Evolutionary conservation across 352 stramenopile genomes (phyloP).

Genomic region (Phytopythium ostracodes): DNA sequence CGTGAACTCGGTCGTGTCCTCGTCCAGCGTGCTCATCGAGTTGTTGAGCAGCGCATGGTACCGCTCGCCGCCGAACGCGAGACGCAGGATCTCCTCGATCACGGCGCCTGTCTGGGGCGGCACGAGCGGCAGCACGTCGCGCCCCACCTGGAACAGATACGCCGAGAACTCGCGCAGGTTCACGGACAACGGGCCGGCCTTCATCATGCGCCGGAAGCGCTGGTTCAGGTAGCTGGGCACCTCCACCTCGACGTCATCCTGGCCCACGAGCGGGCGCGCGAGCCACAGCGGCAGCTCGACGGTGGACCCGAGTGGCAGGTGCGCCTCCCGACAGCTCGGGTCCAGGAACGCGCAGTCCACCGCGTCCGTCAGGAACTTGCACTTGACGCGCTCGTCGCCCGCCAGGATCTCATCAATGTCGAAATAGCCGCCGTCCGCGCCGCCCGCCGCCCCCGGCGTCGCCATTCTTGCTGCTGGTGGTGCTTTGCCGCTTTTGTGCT

Average conservation of each 20-base stretch:
- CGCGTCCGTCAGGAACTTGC: constrained; percentile 63
- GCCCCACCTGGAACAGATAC: constrained; percentile 70
- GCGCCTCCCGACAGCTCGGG: constrained; percentile 46
- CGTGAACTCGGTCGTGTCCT: constrained; percentile 85
- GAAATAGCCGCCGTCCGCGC: constrained; percentile 43
- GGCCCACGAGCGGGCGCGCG: constrained; percentile 40
- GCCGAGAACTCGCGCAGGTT: constrained; percentile 76
- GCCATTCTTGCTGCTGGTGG: too few species aligned
- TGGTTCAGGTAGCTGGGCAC: constrained; percentile 59
- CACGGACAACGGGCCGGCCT: constrained; percentile 63
- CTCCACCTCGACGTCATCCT: constrained; percentile 46
- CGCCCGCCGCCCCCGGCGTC: not conserved
- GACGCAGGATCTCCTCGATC: constrained; percentile 75
- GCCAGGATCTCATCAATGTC: constrained; percentile 76
- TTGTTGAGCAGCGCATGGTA: constrained; percentile 81
- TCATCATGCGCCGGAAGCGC: constrained; percentile 80
- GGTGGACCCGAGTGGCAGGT: constrained; percentile 36
- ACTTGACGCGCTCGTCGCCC: constrained; percentile 78
- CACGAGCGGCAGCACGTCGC: constrained; percentile 53
- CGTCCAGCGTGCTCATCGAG: constrained; percentile 76
- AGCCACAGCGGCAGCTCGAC: constrained; percentile 84
- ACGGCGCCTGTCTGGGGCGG: constrained; percentile 36
- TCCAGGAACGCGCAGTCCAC: constrained; percentile 74
- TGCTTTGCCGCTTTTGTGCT: not conserved
- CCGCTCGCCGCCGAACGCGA: constrained; percentile 71